Evolutionary conservation across 169 alveolate genomes (phyloP).

Genomic region (Plasmodium malariae): DNA sequence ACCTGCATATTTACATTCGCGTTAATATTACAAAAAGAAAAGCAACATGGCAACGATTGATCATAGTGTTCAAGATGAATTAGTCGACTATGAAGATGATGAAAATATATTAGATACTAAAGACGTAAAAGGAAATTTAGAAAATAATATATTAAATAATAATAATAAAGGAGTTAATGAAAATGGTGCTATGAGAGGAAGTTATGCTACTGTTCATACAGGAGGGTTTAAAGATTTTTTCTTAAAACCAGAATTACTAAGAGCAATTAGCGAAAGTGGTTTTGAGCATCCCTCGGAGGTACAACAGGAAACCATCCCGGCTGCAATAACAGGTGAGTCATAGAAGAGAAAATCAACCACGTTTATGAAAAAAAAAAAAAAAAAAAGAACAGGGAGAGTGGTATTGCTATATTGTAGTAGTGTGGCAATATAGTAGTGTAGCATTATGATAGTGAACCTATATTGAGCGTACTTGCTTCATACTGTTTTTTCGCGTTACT

Average conservation of each 20-base stretch:
- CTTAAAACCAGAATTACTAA: slow-evolving; percentile 96
- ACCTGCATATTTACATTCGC: not conserved
- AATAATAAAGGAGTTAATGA: slow-evolving; percentile 78
- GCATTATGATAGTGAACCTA: too few relatives aligned
- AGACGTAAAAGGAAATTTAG: slow-evolving; percentile 68
- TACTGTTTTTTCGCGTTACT: too few relatives aligned
- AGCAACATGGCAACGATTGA: slow-evolving; percentile 74
- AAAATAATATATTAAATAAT: slow-evolving; percentile 77
- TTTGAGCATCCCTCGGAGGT: slow-evolving; percentile 99
- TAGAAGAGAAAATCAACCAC: too few relatives aligned
- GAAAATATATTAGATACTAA: slow-evolving; percentile 79
- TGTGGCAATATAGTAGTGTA: too few relatives aligned
- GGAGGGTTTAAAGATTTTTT: slow-evolving; percentile 97
- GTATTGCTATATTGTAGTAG: too few relatives aligned
- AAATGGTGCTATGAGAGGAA: slow-evolving; percentile 89
- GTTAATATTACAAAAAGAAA: slow-evolving; percentile 10
- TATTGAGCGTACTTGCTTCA: too few relatives aligned
- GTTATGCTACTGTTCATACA: slow-evolving; percentile 93
- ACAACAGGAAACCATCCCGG: slow-evolving; percentile 99
- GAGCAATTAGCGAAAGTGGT: slow-evolving; percentile 98
- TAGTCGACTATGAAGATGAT: slow-evolving; percentile 88
- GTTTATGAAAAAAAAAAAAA: not conserved
- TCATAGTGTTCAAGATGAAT: slow-evolving; percentile 83
- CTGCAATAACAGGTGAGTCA: slow-evolving; percentile 96
- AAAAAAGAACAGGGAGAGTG: not conserved